Evolutionary conservation across 306 rosid genomes (phyloP), one percentile per base, ranked within the genome.

Genomic region (Geum urbanum): DNA sequence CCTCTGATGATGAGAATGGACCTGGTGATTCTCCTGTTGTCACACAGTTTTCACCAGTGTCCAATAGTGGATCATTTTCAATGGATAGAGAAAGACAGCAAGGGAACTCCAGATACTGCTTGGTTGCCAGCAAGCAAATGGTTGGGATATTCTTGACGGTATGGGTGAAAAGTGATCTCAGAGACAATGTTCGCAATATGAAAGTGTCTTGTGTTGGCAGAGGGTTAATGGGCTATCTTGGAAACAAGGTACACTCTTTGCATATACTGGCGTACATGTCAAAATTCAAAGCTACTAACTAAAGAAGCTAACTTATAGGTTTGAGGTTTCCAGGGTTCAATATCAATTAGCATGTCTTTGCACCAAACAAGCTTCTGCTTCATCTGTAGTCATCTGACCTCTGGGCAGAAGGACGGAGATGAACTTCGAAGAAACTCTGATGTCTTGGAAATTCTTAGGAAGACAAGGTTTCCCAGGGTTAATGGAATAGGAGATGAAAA

Each of bases 311-410:
- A 70, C 82, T 85, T 73, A 80, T 72, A 75, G 49, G 63, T 74
- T 80, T 72, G 72, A 71, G 60, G 39, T 84, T 85, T 86, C 70
- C 95, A 95, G 99, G 99, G 99, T 76, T 91, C 97, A 43, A 94
- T 94, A 76, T 94, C 99, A 16, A 83, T 94, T 72, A 94, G 99
- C 85, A 91, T 94, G 99, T 87, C 90, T 58, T 78, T 94, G 90
- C 97, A 94, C 87, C 89, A 84, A 82, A 94, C 99, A 63, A 94
- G 96, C 83, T 87, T 95, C 84, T 95, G 99, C 94, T 95, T 91
- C 86, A 65, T 95, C 79, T 95, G 99, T 76, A 95, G 92, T 73
- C 99, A 95, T 80, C 84, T 95, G 86, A 89, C 97, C 53, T 95
- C 97, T 16, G 99, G 99, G 70, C 96, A 95, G 82, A 95, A 95